Base-by-base conservation (phyloP, 116 monocot genomes). In the Phalaenopsis hybrid region DNA sequence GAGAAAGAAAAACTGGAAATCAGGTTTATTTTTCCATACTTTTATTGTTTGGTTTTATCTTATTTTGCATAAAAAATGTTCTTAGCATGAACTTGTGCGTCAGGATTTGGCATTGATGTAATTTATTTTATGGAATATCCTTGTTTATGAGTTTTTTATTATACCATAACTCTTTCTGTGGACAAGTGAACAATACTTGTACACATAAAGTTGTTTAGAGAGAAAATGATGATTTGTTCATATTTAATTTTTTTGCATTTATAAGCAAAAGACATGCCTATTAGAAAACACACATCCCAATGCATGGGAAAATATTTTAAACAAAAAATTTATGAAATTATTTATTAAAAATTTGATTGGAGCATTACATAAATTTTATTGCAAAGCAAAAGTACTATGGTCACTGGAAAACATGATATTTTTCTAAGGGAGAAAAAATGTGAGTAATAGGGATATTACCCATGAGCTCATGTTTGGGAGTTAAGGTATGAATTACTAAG, bases 1-100 rank as follows among this genome's bases (percentile, higher is more conserved):
- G 92, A 81, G 96, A 92, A 84, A 90, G 81, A 44, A 92, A 84
- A 87, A 93, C 96, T 20, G 92, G 96, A 23, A 93, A 88, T 88
- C 87, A 90, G 90, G 95, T 91, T 67, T 18, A 23, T 77, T 21
- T 80, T 52, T 21, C 1, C n/a, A 21, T 63, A 21, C 21, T 21
- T 63, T 63, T 23, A 25, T 25, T 63, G 23, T 63, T 63, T 23
- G 11, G 49, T 44, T 28, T 28, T 28, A 28, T 79, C 34, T 37
- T 15, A 34, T 72, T 72, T 72, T 65, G 25, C 25, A 55, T 15
- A 15, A 65, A 65, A 25, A 65, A 2, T 25, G 18, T 65, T 65
- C 28, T 67, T 67, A 25, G 25, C 10, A 28, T 67, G 67, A 67
- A 28, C 67, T 9, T 67, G 8, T 67, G 67, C 11, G 2, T 23